Evolutionary conservation across 805 yeast species (phyloP).

Genomic region (Candida maesae): DNA sequence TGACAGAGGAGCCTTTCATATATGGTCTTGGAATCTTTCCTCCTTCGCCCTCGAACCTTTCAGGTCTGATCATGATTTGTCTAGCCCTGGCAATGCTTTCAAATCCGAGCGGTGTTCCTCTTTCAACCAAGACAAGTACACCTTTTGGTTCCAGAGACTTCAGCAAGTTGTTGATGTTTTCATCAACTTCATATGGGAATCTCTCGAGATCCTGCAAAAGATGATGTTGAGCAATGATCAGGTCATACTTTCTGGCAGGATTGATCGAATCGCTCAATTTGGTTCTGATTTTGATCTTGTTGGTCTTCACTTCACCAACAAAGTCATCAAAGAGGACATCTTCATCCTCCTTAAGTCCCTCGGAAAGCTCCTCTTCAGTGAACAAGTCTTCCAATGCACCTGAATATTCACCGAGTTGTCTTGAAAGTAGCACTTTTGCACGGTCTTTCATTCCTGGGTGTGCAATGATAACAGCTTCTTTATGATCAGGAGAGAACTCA

Average conservation of each 20-base stretch:
- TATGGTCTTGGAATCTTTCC: conserved; percentile 73
- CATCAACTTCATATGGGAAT: conserved; percentile 74
- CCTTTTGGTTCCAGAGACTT: conserved; percentile 73
- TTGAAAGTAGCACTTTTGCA: conserved; percentile 70
- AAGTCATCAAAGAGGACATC: conserved; percentile 31
- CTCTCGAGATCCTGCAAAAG: conserved; percentile 53
- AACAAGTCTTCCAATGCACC: conserved; percentile 23
- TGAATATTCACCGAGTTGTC: conserved; percentile 55
- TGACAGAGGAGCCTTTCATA: conserved; percentile 43
- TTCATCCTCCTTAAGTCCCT: conserved; percentile 23
- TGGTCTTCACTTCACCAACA: conserved; percentile 53
- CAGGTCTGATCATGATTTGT: conserved; percentile 87
- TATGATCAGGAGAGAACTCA: conserved; percentile 53
- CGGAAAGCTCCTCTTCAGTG: conserved; percentile 13
- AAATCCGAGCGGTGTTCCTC: conserved; percentile 88
- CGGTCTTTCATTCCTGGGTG: conserved; percentile 70
- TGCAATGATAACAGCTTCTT: conserved; percentile 73
- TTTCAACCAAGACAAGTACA: conserved; percentile 70
- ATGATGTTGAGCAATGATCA: conserved; percentile 81
- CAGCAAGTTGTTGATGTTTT: conserved; percentile 54
- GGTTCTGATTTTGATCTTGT: conserved; percentile 50
- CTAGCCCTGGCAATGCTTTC: conserved; percentile 88
- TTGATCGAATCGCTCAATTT: conserved; percentile 52
- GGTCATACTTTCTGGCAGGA: conserved; percentile 53
- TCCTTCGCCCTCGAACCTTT: conserved; percentile 46